A percentile compares a stretch with the other conserved stretches of the same genome.
phyloP scores from a whole-genome alignment of 495 filamentous ascomycete genomes.

The Cercophora scortea region DNA sequence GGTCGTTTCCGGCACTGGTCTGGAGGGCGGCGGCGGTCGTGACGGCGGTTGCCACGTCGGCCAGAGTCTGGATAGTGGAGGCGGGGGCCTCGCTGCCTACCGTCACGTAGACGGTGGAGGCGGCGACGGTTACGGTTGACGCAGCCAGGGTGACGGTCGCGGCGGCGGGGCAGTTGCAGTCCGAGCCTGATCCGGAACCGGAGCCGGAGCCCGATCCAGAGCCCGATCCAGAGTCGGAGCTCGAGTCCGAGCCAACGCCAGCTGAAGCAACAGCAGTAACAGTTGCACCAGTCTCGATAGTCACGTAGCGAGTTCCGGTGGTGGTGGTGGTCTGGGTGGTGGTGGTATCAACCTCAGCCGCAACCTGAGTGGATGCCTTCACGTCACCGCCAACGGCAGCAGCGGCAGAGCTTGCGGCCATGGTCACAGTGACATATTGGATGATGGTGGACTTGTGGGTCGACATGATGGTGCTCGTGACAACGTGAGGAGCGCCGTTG shows the following conservation, averaged over 20 bases:
- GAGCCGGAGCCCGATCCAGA: not conserved
- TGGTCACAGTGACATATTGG: constrained; percentile 14
- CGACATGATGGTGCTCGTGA: constrained; percentile 31
- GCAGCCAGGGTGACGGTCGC: constrained; percentile 30
- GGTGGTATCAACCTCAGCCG: constrained; percentile 20
- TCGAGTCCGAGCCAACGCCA: constrained; percentile 7
- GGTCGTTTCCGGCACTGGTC: constrained; percentile 5
- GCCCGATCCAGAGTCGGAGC: constrained; percentile 12
- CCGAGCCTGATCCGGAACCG: constrained; percentile 1
- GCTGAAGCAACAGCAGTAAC: constrained; percentile 7
- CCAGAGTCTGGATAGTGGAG: constrained; percentile 5
- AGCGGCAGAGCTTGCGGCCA: not conserved
- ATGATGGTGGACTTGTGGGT: constrained; percentile 19
- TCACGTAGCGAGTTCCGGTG: constrained; percentile 35
- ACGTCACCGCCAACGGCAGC: not conserved
- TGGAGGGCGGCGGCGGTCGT: constrained; percentile 6
- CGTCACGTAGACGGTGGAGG: constrained; percentile 38
- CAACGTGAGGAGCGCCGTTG: constrained; percentile 12
- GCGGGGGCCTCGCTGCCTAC: constrained; percentile 6
- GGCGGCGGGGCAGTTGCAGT: constrained; percentile 22
- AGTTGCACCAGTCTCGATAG: constrained; percentile 15
- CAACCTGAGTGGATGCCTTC: not conserved
- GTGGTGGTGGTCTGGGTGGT: constrained; percentile 25
- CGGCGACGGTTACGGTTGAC: constrained; percentile 23
- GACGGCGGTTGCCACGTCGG: not conserved